Base-by-base conservation (phyloP, 164 flowering plant species). In the Magnolia kwangsiensis region DNA sequence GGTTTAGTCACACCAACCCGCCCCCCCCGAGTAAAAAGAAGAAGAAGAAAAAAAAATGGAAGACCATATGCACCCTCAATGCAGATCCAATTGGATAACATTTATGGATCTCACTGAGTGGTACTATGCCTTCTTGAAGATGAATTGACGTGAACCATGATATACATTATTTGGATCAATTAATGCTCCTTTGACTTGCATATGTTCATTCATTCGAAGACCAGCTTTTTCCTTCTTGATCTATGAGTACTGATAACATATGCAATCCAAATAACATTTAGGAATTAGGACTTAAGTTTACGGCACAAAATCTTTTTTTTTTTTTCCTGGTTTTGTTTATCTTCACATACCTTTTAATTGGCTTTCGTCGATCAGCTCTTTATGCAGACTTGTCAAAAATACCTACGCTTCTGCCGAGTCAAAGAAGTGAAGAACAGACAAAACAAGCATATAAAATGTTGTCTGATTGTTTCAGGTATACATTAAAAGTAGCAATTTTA, bases 381-480 rank as follows among this genome's bases (percentile, higher is more conserved):
- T 93, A 87, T 84, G 98, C 97, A 76, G 89, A 95, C 80, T 76
- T 90, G 20, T 85, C 87, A 67, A 87, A 87, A 82, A 51, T 78
- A 27, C 98, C 98, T 51, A 83, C 98, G 63, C 97, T 95, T 77
- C 80, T 93, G 77, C 98, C 98, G 67, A 92, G 87, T 84, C 74
- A 74, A 77, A 88, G 98, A 86, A 91, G 89, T 82, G 91, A 81
- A 77, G 97, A 90, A 65, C 98, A 91, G 83, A 85, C 87, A 65
- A 92, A 85, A 79, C 88, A 84, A 71, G 93, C 98, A 66, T 88
- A 89, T 77, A 88, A 82, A 81, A 90, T 95, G 94, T 80, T 95
- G 71, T 84, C 94, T 71, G 98, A 93, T 84, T 90, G 93, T 83
- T 90, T 87, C 89, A 90, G 96, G 98, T 89, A 69, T 51, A 7